Conservation (phyloP, 169 alveolate genomes). For the Plasmodium gonderi region DNA sequence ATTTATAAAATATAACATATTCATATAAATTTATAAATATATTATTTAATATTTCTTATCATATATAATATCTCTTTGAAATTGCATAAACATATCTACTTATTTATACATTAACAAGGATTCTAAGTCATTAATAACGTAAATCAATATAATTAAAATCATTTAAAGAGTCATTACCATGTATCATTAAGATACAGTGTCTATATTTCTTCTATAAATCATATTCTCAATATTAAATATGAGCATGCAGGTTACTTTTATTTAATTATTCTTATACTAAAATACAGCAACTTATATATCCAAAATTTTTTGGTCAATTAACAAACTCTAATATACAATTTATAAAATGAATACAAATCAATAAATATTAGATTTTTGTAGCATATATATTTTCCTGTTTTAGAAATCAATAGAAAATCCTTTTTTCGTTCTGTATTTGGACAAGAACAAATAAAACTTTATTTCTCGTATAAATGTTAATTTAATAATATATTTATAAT, state of each 20-base stretch:
- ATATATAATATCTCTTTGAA: background rate
- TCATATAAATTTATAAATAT: background rate
- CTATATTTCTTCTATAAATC: background rate
- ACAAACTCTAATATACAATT: background rate
- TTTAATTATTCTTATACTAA: background rate
- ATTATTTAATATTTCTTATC: background rate
- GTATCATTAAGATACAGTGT: background rate
- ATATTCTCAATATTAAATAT: background rate
- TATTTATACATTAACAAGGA: background rate
- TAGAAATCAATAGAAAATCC: background rate
- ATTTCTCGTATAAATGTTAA: background rate
- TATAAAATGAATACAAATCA: background rate
- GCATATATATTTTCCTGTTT: background rate
- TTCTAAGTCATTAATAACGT: background rate
- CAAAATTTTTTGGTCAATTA: background rate
- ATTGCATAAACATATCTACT: background rate
- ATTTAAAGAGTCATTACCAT: too few relatives aligned
- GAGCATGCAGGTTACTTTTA: background rate
- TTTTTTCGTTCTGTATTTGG: background rate
- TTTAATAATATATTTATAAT: background rate
- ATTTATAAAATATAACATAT: too few relatives aligned
- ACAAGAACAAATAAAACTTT: background rate
- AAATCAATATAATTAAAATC: background rate
- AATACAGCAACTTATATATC: too few relatives aligned
- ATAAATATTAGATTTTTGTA: background rate